Evolutionary conservation across 495 filamentous ascomycete genomes (phyloP).

Genomic region (Tuber aestivum): DNA sequence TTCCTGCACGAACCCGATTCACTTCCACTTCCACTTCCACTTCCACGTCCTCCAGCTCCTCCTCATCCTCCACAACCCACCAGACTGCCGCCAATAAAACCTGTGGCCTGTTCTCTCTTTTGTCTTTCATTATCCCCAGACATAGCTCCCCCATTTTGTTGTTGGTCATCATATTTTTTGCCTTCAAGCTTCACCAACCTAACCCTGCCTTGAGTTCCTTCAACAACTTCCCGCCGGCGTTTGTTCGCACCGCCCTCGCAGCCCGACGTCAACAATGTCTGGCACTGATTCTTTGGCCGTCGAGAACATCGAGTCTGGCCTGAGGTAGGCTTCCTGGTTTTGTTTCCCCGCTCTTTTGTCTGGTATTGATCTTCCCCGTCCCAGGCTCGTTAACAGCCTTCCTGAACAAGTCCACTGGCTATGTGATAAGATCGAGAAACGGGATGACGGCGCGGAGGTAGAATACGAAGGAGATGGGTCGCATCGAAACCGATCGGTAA

Average conservation of each 20-base stretch:
- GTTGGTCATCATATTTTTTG: slow-evolving; percentile 9
- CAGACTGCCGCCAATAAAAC: not conserved
- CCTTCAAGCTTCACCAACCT: slow-evolving; percentile 10
- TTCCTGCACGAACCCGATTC: slow-evolving; percentile 27
- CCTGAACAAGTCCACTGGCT: slow-evolving; percentile 42
- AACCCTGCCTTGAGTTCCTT: not conserved
- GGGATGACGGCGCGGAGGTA: slow-evolving; percentile 25
- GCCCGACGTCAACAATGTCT: slow-evolving; percentile 20
- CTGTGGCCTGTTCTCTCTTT: slow-evolving; percentile 15
- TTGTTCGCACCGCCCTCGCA: slow-evolving; percentile 14
- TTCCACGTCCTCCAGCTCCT: slow-evolving; percentile 22
- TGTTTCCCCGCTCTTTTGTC: not conserved
- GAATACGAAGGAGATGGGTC: slow-evolving; percentile 24
- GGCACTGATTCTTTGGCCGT: slow-evolving; percentile 26
- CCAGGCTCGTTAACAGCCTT: slow-evolving; percentile 38
- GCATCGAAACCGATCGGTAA: slow-evolving; percentile 31
- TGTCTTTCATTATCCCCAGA: slow-evolving; percentile 9
- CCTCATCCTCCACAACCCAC: slow-evolving; percentile 19
- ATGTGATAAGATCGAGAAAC: slow-evolving; percentile 36
- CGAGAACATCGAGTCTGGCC: slow-evolving; percentile 26
- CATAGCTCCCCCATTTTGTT: not conserved
- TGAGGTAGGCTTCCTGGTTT: slow-evolving; percentile 5
- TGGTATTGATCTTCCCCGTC: not conserved
- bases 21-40: slow-evolving; percentile 21
- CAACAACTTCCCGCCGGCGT: slow-evolving; percentile 2